Conservation (phyloP, 768 basidiomycete species). For the Suillus paluster region DNA sequence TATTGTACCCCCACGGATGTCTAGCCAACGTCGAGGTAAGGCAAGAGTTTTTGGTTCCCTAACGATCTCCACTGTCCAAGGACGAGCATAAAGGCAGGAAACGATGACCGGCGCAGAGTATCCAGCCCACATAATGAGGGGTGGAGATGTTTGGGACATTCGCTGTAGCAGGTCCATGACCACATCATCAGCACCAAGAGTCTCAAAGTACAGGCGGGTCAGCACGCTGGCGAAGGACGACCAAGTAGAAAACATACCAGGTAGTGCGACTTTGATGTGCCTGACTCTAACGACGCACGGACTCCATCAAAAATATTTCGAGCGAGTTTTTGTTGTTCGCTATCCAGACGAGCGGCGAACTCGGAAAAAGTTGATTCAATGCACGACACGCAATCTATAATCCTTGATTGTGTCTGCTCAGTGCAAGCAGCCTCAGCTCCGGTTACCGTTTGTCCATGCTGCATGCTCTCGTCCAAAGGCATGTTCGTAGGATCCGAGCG, state of each 20-base stretch:
- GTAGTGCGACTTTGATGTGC: conserved; percentile 33
- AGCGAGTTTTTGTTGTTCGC: conserved; percentile 24
- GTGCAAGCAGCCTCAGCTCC: conserved; percentile 56
- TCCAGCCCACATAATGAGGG: conserved; percentile 72
- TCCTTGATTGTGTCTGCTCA: conserved; percentile 24
- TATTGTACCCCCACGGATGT: conserved; percentile 65
- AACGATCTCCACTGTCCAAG: conserved; percentile 58
- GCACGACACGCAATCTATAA: conserved; percentile 40
- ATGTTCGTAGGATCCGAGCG: background rate
- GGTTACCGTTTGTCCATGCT: conserved; percentile 50
- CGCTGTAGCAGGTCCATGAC: conserved; percentile 40
- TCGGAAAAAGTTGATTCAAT: conserved; percentile 23
- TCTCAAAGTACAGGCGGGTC: conserved; percentile 15
- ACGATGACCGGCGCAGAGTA: conserved; percentile 61
- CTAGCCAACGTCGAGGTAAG: conserved; percentile 78
- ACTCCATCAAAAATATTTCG: conserved; percentile 20
- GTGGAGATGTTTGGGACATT: conserved; percentile 52
- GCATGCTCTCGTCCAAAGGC: conserved; percentile 6
- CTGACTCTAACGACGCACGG: conserved; percentile 22
- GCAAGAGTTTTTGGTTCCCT: conserved; percentile 50
- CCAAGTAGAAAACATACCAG: conserved; percentile 31
- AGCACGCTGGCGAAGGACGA: conserved; percentile 12
- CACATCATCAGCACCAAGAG: conserved; percentile 19
- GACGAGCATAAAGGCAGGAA: conserved; percentile 50
- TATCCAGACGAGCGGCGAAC: conserved; percentile 25